Conservation (phyloP, 2,329 filamentous ascomycete species). For the Myriangium duriaei region DNA sequence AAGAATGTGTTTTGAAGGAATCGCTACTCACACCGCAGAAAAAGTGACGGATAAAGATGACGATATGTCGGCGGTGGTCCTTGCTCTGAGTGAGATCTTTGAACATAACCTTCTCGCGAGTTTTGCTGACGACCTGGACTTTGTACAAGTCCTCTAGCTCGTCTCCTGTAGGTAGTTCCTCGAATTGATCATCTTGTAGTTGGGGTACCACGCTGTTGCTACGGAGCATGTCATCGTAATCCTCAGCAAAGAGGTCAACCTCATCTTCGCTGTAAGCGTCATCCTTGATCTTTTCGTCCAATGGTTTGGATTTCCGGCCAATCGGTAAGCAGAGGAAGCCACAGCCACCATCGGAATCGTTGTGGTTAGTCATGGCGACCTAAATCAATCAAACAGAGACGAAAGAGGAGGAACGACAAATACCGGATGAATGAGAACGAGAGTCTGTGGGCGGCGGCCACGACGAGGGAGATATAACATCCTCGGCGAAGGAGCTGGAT, state of each 20-base stretch:
- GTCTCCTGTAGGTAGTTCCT: constrained; percentile 4
- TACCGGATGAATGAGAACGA: neutral
- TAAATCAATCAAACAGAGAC: too few relatives aligned
- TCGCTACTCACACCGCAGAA: constrained; percentile 25
- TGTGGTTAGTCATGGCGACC: neutral
- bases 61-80: constrained; percentile 16
- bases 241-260: constrained; percentile 1
- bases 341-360: constrained; percentile 4
- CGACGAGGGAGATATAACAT: neutral
- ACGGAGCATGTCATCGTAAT: constrained; percentile 4
- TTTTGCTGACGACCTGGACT: constrained; percentile 8
- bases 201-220: constrained; percentile 3
- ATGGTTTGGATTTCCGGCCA: neutral
- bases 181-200: constrained; percentile 4
- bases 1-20: neutral
- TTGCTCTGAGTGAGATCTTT: constrained; percentile 7
- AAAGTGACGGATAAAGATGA: constrained; percentile 29
- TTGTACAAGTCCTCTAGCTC: constrained; percentile 6
- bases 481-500: too few relatives aligned
- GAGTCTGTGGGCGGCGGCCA: neutral
- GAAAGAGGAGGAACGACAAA: neutral
- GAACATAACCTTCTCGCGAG: constrained; percentile 6
- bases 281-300: neutral
- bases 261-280: neutral
- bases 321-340: constrained; percentile 2